These are phyloP conservation scores for Suillus lakei DNA, from an alignment of 768 basidiomycete genomes.

Conservation along the genomic window DNA sequence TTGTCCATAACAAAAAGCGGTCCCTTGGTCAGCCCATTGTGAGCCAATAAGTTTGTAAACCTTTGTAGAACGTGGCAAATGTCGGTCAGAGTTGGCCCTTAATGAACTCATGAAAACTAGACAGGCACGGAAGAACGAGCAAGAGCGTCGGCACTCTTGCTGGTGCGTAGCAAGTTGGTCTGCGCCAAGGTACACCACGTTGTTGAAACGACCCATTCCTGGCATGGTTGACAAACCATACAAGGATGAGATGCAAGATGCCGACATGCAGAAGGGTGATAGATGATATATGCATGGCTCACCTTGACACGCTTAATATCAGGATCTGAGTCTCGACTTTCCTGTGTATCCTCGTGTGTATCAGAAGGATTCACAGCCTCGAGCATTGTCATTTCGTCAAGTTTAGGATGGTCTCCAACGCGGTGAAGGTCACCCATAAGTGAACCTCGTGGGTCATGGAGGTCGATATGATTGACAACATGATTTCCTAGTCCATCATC, in stretches of 20 bases:
- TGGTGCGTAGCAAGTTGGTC: slow-evolving; percentile 17
- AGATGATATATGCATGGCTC: slow-evolving; percentile 34
- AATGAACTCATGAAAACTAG: slow-evolving; percentile 37
- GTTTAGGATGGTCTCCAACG: slow-evolving; percentile 37
- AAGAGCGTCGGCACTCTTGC: slow-evolving; percentile 21
- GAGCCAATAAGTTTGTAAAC: slow-evolving; percentile 94
- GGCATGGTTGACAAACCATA: slow-evolving; percentile 24
- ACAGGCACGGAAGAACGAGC: slow-evolving; percentile 24
- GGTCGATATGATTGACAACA: slow-evolving; percentile 29
- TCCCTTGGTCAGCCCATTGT: slow-evolving; percentile 95
- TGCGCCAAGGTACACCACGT: slow-evolving; percentile 24
- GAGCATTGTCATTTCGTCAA: slow-evolving; percentile 37
- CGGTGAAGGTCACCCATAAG: slow-evolving; percentile 38
- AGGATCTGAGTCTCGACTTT: slow-evolving; percentile 66
- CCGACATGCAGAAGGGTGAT: slow-evolving; percentile 18
- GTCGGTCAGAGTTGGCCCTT: slow-evolving; percentile 34
- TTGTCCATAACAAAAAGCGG: slow-evolving; percentile 94
- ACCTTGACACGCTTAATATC: slow-evolving; percentile 89
- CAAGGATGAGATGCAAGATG: slow-evolving; percentile 17
- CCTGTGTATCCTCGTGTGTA: slow-evolving; percentile 60
- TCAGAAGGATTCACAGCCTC: slow-evolving; percentile 43
- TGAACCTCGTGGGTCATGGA: slow-evolving; percentile 36
- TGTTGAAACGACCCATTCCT: slow-evolving; percentile 28
- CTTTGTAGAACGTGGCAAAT: slow-evolving; percentile 46
- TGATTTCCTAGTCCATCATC: slow-evolving; percentile 30